Conservation (phyloP, 2,329 filamentous ascomycete species). For the Hymenoscyphus scutula region DNA sequence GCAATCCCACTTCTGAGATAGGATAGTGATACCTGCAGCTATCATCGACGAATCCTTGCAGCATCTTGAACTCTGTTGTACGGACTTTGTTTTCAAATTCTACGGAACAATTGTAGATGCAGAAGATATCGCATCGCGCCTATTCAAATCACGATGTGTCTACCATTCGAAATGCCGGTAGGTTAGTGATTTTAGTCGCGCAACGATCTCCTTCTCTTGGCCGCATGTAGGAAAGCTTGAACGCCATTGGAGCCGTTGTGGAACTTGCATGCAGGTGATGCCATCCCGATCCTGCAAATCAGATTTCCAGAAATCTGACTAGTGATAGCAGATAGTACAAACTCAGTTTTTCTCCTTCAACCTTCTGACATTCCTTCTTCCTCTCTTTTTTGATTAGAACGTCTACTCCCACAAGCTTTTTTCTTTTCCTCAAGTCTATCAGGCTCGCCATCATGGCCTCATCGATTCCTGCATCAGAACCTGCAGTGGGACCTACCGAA, state of each 20-base stretch:
- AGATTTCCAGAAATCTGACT: background rate
- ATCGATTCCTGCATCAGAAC: slow-evolving; percentile 17
- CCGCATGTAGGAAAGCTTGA: slow-evolving; percentile 1
- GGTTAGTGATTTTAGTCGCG: background rate
- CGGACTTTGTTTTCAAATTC: background rate
- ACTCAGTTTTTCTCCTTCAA: background rate
- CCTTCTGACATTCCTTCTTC: background rate
- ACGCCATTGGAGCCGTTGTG: background rate
- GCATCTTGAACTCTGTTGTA: too few species aligned
- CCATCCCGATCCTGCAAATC: slow-evolving; percentile 6
- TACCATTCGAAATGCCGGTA: background rate
- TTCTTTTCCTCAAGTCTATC: background rate
- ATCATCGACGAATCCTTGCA: too few species aligned
- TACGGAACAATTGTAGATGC: background rate
- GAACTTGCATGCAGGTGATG: background rate
- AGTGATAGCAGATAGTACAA: background rate
- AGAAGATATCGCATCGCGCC: background rate
- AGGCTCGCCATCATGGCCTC: slow-evolving; percentile 19
- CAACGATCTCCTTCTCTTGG: background rate
- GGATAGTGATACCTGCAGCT: background rate
- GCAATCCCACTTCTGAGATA: slow-evolving; percentile 2
- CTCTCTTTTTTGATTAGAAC: background rate
- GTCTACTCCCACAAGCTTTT: background rate
- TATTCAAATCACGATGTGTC: too few species aligned
- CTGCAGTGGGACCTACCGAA: slow-evolving; percentile 20